phyloP scores from a whole-genome alignment of 2,329 filamentous ascomycete genomes.

The Neoscytalidium dimidiatum region DNA sequence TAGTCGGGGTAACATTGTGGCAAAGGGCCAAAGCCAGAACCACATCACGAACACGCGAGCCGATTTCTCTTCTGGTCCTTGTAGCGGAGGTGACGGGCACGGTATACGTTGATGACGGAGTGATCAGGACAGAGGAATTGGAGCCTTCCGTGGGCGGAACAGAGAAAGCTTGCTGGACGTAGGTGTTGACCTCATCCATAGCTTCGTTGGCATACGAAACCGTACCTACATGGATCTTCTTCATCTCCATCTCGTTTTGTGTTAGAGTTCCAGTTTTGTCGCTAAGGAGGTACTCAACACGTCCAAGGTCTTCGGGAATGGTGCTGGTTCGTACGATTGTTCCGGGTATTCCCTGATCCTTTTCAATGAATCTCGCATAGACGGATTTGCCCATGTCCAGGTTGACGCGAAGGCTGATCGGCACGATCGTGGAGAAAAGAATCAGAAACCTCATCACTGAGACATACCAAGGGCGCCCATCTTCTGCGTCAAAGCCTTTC shows the following conservation, averaged over 20 bases:
- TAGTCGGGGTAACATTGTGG: slow-evolving; percentile 94
- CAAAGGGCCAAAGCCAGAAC: slow-evolving; percentile 90
- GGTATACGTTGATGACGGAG: slow-evolving; percentile 71
- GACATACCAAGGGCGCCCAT: slow-evolving; percentile 81
- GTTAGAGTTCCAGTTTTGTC: slow-evolving; percentile 99
- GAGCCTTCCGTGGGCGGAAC: slow-evolving; percentile 28
- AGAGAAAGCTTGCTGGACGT: slow-evolving; percentile 78
- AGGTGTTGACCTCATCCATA: slow-evolving; percentile 93
- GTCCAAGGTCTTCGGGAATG: slow-evolving; percentile 92
- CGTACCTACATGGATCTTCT: slow-evolving; percentile 97
- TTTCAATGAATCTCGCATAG: slow-evolving; percentile 93
- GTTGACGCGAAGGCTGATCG: slow-evolving; percentile 94
- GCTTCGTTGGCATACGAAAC: slow-evolving; percentile 98
- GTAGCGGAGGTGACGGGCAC: slow-evolving; percentile 67
- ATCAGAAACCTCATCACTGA: slow-evolving; percentile 98
- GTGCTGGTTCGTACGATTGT: slow-evolving; percentile 95
- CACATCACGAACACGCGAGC: slow-evolving; percentile 87
- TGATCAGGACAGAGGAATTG: slow-evolving; percentile 58
- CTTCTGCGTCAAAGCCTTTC: slow-evolving; percentile 71
- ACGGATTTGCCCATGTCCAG: slow-evolving; percentile 96
- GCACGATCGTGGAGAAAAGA: slow-evolving; percentile 98
- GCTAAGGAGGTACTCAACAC: slow-evolving; percentile 93
- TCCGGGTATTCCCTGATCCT: slow-evolving; percentile 83
- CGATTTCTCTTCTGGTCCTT: slow-evolving; percentile 88
- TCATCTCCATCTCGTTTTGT: slow-evolving; percentile 97